Percentiles rank a stretch among this genome's conserved stretches.
Evolutionary conservation across 208 protist genomes (phyloP).

Genomic region (Crithidia brevicula): DNA sequence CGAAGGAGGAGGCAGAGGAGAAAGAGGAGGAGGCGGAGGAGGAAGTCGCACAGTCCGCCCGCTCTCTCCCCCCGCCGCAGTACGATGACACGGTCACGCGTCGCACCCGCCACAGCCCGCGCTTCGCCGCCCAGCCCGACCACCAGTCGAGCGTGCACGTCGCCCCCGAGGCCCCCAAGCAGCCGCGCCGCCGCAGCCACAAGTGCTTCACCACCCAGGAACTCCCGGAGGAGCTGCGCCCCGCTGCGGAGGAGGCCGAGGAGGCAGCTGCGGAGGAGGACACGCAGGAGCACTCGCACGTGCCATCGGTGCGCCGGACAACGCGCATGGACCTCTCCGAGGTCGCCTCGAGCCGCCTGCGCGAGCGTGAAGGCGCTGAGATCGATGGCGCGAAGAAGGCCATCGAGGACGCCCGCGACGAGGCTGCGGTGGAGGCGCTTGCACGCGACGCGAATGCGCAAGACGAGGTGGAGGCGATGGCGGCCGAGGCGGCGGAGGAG

Average conservation of each 20-base stretch:
- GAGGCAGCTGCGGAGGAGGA: conserved; percentile 4
- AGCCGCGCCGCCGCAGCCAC: conserved; percentile 20
- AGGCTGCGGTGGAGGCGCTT: conserved; percentile 1
- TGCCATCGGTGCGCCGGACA: conserved; percentile 15
- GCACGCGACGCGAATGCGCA: conserved; percentile 5
- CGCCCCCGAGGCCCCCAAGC: neutral
- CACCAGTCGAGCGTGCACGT: neutral
- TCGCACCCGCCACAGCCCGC: neutral
- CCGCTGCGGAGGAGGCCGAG: conserved; percentile 1
- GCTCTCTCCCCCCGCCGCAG: conserved; percentile 18
- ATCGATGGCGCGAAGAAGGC: conserved; percentile 2
- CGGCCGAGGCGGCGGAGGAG: conserved; percentile 1
- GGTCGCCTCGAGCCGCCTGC: conserved; percentile 5
- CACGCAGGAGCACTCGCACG: conserved; percentile 17
- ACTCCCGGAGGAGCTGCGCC: conserved; percentile 29
- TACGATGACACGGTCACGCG: conserved; percentile 12
- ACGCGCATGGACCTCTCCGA: conserved; percentile 15
- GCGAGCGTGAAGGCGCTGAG: conserved; percentile 3
- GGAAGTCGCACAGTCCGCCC: neutral
- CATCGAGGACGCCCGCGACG: neutral
- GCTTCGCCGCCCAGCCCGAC: neutral
- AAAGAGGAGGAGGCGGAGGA: neutral
- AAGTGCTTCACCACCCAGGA: conserved; percentile 31
- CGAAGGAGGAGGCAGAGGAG: neutral
- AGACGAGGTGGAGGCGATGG: conserved; percentile 7